These are phyloP conservation scores for Corymbia calophylla DNA, from an alignment of 441 rosid species.

Conservation along the genomic window DNA sequence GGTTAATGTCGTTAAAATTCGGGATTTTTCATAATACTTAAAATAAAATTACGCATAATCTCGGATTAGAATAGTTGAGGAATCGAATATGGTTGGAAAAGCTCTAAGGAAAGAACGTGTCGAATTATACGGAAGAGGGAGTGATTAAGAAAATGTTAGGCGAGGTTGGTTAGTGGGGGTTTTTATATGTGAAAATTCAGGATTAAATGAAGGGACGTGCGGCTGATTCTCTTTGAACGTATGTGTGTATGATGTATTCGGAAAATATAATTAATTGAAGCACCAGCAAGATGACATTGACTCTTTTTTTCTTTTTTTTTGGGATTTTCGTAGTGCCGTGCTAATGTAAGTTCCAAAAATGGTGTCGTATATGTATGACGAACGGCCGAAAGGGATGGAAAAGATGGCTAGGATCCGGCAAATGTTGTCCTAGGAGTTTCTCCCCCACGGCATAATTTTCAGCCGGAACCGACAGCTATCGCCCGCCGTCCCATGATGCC, in stretches of 20 bases:
- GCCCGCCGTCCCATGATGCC: background rate
- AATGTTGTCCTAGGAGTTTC: background rate
- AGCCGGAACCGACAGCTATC: background rate
- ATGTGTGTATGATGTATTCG: background rate
- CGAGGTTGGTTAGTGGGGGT: background rate
- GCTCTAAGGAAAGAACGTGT: background rate
- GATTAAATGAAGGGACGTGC: background rate
- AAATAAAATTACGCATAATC: background rate
- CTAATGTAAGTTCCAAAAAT: background rate
- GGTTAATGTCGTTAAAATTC: background rate
- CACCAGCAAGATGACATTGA: background rate
- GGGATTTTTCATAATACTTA: fast-evolving
- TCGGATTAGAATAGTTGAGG: background rate
- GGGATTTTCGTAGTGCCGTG: background rate
- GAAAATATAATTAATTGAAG: background rate
- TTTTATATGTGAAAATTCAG: background rate
- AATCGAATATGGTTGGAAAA: background rate
- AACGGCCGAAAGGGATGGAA: background rate
- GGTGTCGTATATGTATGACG: background rate
- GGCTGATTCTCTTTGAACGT: background rate
- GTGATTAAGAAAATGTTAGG: background rate
- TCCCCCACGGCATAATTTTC: background rate
- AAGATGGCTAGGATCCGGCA: background rate
- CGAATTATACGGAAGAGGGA: background rate
- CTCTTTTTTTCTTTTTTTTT: background rate